Base-by-base conservation (phyloP, 2,329 filamentous ascomycete genomes). In the Alternaria triticina region DNA sequence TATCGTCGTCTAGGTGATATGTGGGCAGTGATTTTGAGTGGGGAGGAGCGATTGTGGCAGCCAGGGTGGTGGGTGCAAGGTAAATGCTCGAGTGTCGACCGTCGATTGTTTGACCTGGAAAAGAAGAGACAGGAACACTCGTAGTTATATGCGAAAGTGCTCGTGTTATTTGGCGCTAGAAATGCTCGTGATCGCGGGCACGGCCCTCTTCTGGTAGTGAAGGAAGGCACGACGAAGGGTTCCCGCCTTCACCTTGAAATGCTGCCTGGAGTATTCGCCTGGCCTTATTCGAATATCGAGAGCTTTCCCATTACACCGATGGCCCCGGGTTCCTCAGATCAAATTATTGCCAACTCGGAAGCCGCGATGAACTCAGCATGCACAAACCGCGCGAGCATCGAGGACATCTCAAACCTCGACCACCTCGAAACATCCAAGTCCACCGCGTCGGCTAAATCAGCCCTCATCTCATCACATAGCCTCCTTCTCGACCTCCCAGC, bases 21-120 rank as follows among this genome's bases (percentile, higher is more conserved):
- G 0, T 13, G 17, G 5, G n/a, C 8, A 6, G 3, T 40, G 5
- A 3, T 8, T 6, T 40, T 0, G 36, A 40, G 4, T 40, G n/a
- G 3, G 0, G 5, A 40, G 4, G n/a, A 40, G 2, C 5, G 5
- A 0, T 40, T 17, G 36, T 10, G 10, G 33, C 33, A 40, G 8
- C 33, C 33, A 17, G 20, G n/a, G n/a, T n/a, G n/a, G n/a, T n/a
- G n/a, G n/a, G n/a, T n/a, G n/a, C n/a, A n/a, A n/a, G n/a, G n/a
- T n/a, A n/a, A n/a, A n/a, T n/a, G n/a, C n/a, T n/a, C n/a, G n/a
- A n/a, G n/a, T n/a, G n/a, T n/a, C n/a, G n/a, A n/a, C n/a, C n/a
- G n/a, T n/a, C n/a, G n/a, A n/a, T n/a, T n/a, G n/a, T n/a, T n/a
- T n/a, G n/a, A n/a, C n/a, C n/a, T n/a, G n/a, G n/a, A n/a, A n/a